These are phyloP conservation scores for Firmiana major DNA, from an alignment of 345 rosid genomes.

Conservation along the genomic window DNA sequence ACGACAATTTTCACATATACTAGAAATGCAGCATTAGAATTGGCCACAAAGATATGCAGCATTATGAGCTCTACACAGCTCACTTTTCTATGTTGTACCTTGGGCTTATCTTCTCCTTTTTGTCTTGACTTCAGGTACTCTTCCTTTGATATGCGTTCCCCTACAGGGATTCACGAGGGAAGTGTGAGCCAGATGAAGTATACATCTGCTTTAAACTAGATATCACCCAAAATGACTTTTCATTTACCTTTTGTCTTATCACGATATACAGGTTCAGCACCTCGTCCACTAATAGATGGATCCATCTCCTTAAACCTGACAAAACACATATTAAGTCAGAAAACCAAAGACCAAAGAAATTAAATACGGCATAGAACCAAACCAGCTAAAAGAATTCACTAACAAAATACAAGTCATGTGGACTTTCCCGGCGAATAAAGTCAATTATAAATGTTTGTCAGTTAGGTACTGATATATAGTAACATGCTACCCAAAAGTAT, in stretches of 20 bases:
- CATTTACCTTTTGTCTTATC: constrained; percentile 68
- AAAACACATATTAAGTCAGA: background rate
- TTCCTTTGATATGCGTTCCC: constrained; percentile 65
- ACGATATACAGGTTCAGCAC: constrained; percentile 83
- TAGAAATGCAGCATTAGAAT: background rate
- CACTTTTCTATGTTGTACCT: constrained; percentile 39
- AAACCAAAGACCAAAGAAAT: background rate
- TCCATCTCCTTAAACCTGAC: constrained; percentile 73
- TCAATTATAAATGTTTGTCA: background rate
- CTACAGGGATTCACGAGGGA: constrained; percentile 30
- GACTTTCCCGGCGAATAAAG: no score
- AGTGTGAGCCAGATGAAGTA: constrained; percentile 11
- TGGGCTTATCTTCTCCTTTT: constrained; percentile 66
- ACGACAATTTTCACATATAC: background rate
- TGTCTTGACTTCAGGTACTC: constrained; percentile 54
- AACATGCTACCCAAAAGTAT: background rate
- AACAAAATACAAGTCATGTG: background rate
- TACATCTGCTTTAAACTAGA: constrained; percentile 11
- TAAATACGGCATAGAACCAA: background rate
- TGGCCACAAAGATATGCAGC: background rate
- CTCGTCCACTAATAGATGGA: constrained; percentile 66
- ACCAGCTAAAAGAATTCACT: background rate
- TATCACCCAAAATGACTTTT: constrained; percentile 1
- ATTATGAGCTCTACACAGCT: background rate
- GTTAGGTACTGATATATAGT: background rate